Base-by-base conservation (phyloP, 352 stramenopile genomes). In the Phytophthora niederhauseri region DNA sequence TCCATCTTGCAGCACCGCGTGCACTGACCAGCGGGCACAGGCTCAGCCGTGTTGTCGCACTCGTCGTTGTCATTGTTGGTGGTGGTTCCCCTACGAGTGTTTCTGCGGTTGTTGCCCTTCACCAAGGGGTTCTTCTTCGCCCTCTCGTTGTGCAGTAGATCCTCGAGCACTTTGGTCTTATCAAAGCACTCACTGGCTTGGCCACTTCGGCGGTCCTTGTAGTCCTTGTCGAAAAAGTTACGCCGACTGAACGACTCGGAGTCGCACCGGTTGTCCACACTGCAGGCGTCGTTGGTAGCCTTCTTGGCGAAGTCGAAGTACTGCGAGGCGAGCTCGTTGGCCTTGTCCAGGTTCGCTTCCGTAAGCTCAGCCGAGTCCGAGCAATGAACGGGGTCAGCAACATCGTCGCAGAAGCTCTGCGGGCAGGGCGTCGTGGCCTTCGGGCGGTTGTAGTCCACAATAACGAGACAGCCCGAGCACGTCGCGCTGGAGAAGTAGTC, bases 281-380 rank as follows among this genome's bases (percentile, higher is more conserved):
- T 82, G 61, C 80, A 93, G 2, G 58, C 74, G 28, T 93, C 85
- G 62, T 93, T 91, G 6, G 41, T 63, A 17, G 73, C 85, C 3
- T 79, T 73, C 5, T 54, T 36, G 17, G 64, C 70, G 31, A 82
- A 91, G 7, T 81, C 66, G 46, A 80, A 82, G 57, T 89, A 78
- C 28, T 74, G 19, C 2, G 54, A 22, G 6, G 84, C 57, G 0
- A 80, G 49, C 7, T 46, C 51, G 11, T 73, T 61, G 4, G 69
- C 73, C 19, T 63, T 74, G 0, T 55, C 51, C 24, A 91, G 30
- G n/a, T 80, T 87, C 4, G 57, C 62, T 0, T 49, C 31, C 0
- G 81, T 89, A 0, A 88, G 7, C 24, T 75, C 28, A 0, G 68
- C 48, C n/a, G 66, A 48, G 24, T 68, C 45, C 8, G 38, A 19